Conservation (phyloP, 257 asterid genomes). For the Avicennia marina region DNA sequence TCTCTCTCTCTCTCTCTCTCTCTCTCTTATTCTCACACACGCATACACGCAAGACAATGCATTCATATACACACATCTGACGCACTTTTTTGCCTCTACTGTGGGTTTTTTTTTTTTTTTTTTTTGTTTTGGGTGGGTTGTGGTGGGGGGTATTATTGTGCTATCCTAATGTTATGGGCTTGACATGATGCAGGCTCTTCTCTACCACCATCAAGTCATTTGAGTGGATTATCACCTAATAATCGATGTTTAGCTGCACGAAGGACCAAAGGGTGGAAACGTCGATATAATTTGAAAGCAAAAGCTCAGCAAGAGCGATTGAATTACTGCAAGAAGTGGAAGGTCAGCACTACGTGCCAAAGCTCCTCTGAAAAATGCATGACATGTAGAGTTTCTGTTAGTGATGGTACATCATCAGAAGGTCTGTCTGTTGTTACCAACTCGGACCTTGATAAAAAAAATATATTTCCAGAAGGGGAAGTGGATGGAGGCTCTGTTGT, state of each 20-base stretch:
- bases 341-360: constrained; percentile 29
- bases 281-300: constrained; percentile 56
- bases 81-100: no score
- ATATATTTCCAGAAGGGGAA: constrained; percentile 31
- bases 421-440: constrained; percentile 32
- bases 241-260: constrained; percentile 57
- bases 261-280: constrained; percentile 79
- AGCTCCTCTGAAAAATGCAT: constrained; percentile 45
- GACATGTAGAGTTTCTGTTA: constrained; percentile 42
- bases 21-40: neutral
- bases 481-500: constrained; percentile 22
- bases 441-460: constrained; percentile 30
- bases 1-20: constrained; percentile 3
- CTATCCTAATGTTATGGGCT: constrained; percentile 6
- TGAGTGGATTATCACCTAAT: constrained; percentile 41
- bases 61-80: neutral
- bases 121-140: no score
- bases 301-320: constrained; percentile 70
- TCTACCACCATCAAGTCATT: constrained; percentile 31
- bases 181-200: constrained; percentile 49
- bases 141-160: no score
- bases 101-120: no score
- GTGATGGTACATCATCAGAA: constrained; percentile 28
- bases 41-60: neutral
- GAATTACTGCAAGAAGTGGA: constrained; percentile 61